Base-by-base conservation (phyloP, 352 stramenopile genomes). In the Pythium aphanidermatum region DNA sequence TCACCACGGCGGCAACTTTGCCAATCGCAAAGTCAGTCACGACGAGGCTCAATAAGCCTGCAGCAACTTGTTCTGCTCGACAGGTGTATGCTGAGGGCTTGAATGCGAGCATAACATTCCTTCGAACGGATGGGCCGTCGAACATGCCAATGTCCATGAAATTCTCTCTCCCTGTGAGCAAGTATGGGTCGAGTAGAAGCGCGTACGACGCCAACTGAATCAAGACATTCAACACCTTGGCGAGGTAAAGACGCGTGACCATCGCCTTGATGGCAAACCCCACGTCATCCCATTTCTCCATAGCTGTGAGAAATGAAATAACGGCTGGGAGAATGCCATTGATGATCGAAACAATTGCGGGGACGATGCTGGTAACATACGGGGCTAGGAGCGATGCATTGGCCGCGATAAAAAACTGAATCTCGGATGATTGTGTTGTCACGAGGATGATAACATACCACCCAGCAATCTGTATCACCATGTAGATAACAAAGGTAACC, bases 231-330 rank as follows among this genome's bases (percentile, higher is more conserved):
- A 92, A 61, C 20, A 86, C 75, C 53, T 92, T 90, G n/a, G 81
- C 75, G 32, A 92, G 33, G 39, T 89, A 92, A 31, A 92, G 39
- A 1, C 78, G 72, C 20, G 70, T 88, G 27, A 91, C 69, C 74
- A 89, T 87, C 7, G 75, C 72, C 54, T 92, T 90, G 59, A 89
- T 89, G 13, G 71, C 61, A 55, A 91, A 90, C 0, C 77, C 78
- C 14, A 71, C 63, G 49, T 87, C 70, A 40, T 92, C 81, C 77
- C 77, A 92, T 39, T 70, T 74, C 55, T 92, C 81, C 9, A 91
- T 68, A 6, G 43, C 55, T 1, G 78, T 90, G 4, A 92, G 49
- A 4, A 82, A 32, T 7, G 68, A 78, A 7, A 88, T 83, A 10
- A 91, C 60, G 11, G 65, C 63, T 1, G 81, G 81, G 0, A 92